Evolutionary conservation across 2,329 filamentous ascomycete species (phyloP).

Genomic region (Pezicula radicicola): DNA sequence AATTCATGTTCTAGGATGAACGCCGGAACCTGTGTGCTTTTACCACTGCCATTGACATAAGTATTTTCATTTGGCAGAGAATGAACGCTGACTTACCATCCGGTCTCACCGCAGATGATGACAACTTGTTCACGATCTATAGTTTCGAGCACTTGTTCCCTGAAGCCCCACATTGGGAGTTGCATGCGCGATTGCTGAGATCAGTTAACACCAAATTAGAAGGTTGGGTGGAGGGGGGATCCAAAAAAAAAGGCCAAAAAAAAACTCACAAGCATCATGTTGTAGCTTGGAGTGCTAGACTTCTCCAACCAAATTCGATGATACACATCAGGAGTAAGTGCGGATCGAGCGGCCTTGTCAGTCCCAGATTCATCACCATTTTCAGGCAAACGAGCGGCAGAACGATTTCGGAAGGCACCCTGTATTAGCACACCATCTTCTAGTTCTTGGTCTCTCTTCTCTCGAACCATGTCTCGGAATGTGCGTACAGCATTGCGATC

Average conservation of each 20-base stretch:
- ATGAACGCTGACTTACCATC: slow-evolving; percentile 53
- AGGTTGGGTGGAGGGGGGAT: too few relatives aligned
- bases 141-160: slow-evolving; percentile 70
- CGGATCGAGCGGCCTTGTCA: slow-evolving; percentile 30
- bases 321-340: slow-evolving; percentile 35
- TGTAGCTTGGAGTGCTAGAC: slow-evolving; percentile 57
- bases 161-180: slow-evolving; percentile 87
- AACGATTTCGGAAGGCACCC: slow-evolving; percentile 69
- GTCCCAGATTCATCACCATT: slow-evolving; percentile 39
- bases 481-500: slow-evolving; percentile 69
- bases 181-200: slow-evolving; percentile 61
- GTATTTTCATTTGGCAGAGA: not conserved
- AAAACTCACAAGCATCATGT: slow-evolving; percentile 67
- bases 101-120: slow-evolving; percentile 95
- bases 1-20: slow-evolving; percentile 91
- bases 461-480: slow-evolving; percentile 67
- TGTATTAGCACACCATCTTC: slow-evolving; percentile 75
- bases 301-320: slow-evolving; percentile 60
- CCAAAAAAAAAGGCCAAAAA: not conserved
- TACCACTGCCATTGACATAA: slow-evolving; percentile 57
- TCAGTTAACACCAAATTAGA: slow-evolving; percentile 22
- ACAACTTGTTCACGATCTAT: slow-evolving; percentile 81
- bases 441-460: slow-evolving; percentile 65
- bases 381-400: slow-evolving; percentile 43
- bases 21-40: slow-evolving; percentile 95